Base-by-base conservation (phyloP, 1,139 yeast species). In the Candida sp. region DNA sequence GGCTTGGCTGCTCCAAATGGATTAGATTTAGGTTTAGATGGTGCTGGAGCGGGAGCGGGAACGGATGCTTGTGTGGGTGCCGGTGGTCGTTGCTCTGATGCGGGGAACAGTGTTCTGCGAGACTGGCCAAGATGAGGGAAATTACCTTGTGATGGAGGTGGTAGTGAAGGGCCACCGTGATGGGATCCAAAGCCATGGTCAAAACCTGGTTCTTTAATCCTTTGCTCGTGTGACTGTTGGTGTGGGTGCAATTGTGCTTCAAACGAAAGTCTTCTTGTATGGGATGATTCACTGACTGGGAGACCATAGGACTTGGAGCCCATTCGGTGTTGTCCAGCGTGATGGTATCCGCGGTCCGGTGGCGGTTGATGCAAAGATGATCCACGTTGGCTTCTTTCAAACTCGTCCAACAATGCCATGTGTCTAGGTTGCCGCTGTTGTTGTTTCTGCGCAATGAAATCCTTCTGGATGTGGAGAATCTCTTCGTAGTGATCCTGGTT, bases 1-100 rank as follows among this genome's bases (percentile, higher is more conserved):
- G 82, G 82, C 57, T 71, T 77, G 0, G 82, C 81, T 3, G 70
- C 66, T 1, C 81, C 81, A 59, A 77, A 77, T 1, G 82, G 81
- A 54, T 76, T 77, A 1, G 72, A 57, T 53, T 72, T 75, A 3
- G 68, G 70, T 46, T 68, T 68, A 2, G 53, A 39, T 11, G 53
- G 48, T 31, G 60, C 39, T 22, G 57, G 57, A 32, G 37, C 37
- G 17, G 46, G 25, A 26, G 55, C 7, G 17, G 25, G 42, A 7
- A 4, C 42, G 6, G 5, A 25, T 26, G 31, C 33, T 28, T 23
- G 43, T 12, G 27, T n/a, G 26, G 11, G 23, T 28, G 25, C 42
- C 9, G 46, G 34, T 38, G 31, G 31, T 26, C 23, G 31, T 28
- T 28, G 31, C 8, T 28, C 31, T 28, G 31, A 6, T 28, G 31